phyloP scores from a whole-genome alignment of 1,284 basidiomycete species.

The Irpex lacteus region DNA sequence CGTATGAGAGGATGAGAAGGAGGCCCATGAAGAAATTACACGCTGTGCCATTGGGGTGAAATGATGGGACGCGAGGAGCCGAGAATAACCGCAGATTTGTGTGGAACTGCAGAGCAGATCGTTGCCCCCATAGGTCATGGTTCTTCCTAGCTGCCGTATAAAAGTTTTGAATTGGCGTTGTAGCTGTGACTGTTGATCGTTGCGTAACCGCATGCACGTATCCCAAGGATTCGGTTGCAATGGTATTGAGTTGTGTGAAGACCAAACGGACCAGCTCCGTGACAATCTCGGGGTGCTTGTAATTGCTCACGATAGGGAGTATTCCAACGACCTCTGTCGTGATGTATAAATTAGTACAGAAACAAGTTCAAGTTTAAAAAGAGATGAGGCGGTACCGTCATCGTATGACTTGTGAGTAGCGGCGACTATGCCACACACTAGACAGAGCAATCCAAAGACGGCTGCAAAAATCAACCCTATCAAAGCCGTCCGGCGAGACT shows the following conservation, averaged over 20 bases:
- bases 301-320: not conserved
- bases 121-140: not conserved
- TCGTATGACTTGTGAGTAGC: no score
- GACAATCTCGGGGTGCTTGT: not conserved
- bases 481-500: no score
- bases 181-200: not conserved
- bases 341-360: not conserved
- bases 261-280: not conserved
- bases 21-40: not conserved
- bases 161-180: not conserved
- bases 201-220: not conserved
- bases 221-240: not conserved
- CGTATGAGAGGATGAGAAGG: not conserved
- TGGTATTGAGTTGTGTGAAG: not conserved
- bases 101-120: not conserved
- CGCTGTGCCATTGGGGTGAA: not conserved
- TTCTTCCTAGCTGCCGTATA: no score
- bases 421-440: no score
- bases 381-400: no score
- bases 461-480: no score
- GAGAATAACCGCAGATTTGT: not conserved
- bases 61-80: not conserved
- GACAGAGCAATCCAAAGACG: no score
- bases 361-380: no score
- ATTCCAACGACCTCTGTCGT: not conserved